A percentile compares a stretch with the other conserved stretches of the same genome.
These are phyloP conservation scores for Penstemon barbatus DNA, from an alignment of 257 asterid species.

Conservation along the genomic window DNA sequence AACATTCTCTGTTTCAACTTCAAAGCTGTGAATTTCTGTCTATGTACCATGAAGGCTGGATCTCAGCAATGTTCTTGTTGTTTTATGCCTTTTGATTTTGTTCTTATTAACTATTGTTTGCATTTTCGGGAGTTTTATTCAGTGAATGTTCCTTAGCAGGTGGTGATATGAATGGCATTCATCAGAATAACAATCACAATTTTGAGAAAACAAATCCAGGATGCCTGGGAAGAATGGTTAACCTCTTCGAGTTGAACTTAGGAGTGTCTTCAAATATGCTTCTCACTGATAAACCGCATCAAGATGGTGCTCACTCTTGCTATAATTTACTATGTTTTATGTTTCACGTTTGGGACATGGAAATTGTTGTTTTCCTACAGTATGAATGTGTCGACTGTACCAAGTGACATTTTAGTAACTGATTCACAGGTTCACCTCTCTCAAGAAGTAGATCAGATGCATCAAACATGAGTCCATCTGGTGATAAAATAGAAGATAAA, in stretches of 20 bases:
- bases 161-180: slow-evolving; percentile 68
- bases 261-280: slow-evolving; percentile 66
- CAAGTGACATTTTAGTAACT: slow-evolving; percentile 30
- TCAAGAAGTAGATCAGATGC: slow-evolving; percentile 76
- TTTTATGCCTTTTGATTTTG: slow-evolving; percentile 24
- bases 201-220: slow-evolving; percentile 66
- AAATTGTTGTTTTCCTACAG: slow-evolving; percentile 6
- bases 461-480: slow-evolving; percentile 52
- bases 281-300: slow-evolving; percentile 78
- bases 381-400: slow-evolving; percentile 14
- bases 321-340: slow-evolving; percentile 5
- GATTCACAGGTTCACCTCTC: slow-evolving; percentile 60
- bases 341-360: not conserved
- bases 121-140: slow-evolving; percentile 26
- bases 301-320: slow-evolving; percentile 53
- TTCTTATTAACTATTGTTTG: slow-evolving; percentile 26
- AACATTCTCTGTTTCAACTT: slow-evolving; percentile 4
- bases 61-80: slow-evolving; percentile 27
- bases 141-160: slow-evolving; percentile 40
- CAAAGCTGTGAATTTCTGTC: slow-evolving; percentile 30
- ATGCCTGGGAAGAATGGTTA: slow-evolving; percentile 93
- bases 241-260: slow-evolving; percentile 70
- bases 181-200: slow-evolving; percentile 41
- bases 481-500: slow-evolving; percentile 60
- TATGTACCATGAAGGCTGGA: slow-evolving; percentile 18